Evolutionary conservation across 2,329 filamentous ascomycete genomes (phyloP).

Genomic region (Podosphaera leucotricha): DNA sequence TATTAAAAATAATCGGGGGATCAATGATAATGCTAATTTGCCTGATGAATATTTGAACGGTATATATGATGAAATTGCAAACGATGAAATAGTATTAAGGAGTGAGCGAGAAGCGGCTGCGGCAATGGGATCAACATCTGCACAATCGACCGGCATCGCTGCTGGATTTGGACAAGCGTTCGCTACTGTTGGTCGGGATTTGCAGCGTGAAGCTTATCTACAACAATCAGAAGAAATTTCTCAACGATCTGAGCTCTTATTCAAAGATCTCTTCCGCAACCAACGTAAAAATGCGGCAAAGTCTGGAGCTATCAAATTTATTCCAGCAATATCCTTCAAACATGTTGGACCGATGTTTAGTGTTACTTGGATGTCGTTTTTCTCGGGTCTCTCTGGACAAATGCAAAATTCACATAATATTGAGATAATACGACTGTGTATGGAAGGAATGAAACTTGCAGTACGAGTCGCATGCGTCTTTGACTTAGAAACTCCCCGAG

Average conservation of each 20-base stretch:
- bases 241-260: conserved; percentile 52
- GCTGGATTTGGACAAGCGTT: conserved; percentile 72
- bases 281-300: conserved; percentile 62
- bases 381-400: conserved; percentile 79
- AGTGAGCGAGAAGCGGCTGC: conserved; percentile 81
- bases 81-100: conserved; percentile 81
- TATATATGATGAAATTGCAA: conserved; percentile 81
- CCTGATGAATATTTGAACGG: conserved; percentile 73
- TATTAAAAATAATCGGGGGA: conserved; percentile 96
- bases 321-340: conserved; percentile 78
- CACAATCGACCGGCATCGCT: conserved; percentile 45
- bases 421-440: conserved; percentile 74
- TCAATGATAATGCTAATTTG: conserved; percentile 87
- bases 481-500: conserved; percentile 73
- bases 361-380: conserved; percentile 97
- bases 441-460: conserved; percentile 86
- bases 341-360: conserved; percentile 98
- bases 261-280: conserved; percentile 77
- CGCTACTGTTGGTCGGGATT: conserved; percentile 72
- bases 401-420: conserved; percentile 86
- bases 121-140: conserved; percentile 39
- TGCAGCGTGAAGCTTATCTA: conserved; percentile 78
- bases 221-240: conserved; percentile 90
- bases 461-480: conserved; percentile 87
- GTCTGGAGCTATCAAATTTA: conserved; percentile 45